Evolutionary conservation across 2,329 filamentous ascomycete species (phyloP).

Genomic region (Drechslerella coelobrocha): DNA sequence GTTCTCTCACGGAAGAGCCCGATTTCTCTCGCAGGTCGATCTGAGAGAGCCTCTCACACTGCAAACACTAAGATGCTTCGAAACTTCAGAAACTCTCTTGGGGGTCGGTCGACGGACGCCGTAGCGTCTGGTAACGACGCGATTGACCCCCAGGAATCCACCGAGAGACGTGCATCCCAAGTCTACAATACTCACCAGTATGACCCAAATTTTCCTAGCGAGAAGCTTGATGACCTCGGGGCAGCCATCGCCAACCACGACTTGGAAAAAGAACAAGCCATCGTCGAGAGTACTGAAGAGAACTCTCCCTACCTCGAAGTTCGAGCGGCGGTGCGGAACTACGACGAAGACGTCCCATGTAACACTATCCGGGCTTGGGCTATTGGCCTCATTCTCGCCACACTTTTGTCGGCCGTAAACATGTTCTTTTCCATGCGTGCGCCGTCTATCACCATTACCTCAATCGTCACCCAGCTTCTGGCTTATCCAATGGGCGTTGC

Average conservation of each 20-base stretch:
- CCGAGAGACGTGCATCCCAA: constrained; percentile 39
- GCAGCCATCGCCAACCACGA: constrained; percentile 52
- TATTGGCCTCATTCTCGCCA: constrained; percentile 67
- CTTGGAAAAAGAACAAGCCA: constrained; percentile 57
- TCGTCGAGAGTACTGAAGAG: constrained; percentile 61
- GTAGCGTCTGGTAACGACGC: constrained; percentile 48
- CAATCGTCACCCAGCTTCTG: constrained; percentile 70
- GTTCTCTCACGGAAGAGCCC: constrained; percentile 19
- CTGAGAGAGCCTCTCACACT: constrained; percentile 8
- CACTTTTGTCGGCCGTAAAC: constrained; percentile 68
- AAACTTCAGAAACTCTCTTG: constrained; percentile 44
- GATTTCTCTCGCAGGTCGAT: constrained; percentile 24
- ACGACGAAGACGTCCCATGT: constrained; percentile 70
- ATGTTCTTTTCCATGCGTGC: constrained; percentile 70
- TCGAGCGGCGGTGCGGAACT: constrained; percentile 69
- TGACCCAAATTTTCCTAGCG: constrained; percentile 50
- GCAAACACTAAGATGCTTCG: constrained; percentile 40
- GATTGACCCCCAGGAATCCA: constrained; percentile 19
- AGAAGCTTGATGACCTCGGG: constrained; percentile 44
- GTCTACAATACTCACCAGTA: constrained; percentile 32
- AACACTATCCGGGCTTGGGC: constrained; percentile 72
- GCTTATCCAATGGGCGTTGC: constrained; percentile 69
- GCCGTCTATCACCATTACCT: constrained; percentile 68
- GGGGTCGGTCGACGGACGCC: constrained; percentile 48
- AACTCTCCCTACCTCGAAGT: constrained; percentile 73